Conservation (phyloP, 1,139 yeast species). For the Scheffersomyces titani region DNA sequence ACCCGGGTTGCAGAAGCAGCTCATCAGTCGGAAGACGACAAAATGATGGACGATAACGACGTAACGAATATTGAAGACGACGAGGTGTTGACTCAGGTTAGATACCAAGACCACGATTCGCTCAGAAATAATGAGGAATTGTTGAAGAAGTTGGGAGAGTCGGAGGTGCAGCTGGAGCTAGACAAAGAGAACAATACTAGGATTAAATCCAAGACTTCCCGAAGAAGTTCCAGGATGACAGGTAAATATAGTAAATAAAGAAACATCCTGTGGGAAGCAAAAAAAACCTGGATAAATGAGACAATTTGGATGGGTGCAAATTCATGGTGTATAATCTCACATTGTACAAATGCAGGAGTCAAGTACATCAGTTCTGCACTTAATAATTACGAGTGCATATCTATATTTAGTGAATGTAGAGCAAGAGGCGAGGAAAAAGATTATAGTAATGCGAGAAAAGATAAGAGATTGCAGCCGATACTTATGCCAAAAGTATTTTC, state of each 20-base stretch:
- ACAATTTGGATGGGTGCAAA: conserved; percentile 1
- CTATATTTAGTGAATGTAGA: background rate
- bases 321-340: background rate
- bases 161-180: background rate
- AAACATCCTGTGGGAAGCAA: conserved; percentile 7
- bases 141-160: conserved; percentile 25
- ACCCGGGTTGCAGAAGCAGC: conserved; percentile 6
- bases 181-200: background rate
- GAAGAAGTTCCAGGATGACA: background rate
- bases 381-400: no score
- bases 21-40: conserved; percentile 9
- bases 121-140: conserved; percentile 25
- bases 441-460: no score
- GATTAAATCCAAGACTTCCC: background rate
- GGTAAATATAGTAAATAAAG: conserved; percentile 5
- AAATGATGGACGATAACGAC: conserved; percentile 15
- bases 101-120: conserved; percentile 33
- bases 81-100: conserved; percentile 28
- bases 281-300: conserved; percentile 5
- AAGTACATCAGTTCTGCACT: background rate
- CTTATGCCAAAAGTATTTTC: background rate
- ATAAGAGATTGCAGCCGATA: background rate
- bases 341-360: background rate
- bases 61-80: conserved; percentile 23
- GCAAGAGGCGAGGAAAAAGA: no score